phyloP scores from a whole-genome alignment of 768 basidiomycete genomes.

The Mycena belliarum region DNA sequence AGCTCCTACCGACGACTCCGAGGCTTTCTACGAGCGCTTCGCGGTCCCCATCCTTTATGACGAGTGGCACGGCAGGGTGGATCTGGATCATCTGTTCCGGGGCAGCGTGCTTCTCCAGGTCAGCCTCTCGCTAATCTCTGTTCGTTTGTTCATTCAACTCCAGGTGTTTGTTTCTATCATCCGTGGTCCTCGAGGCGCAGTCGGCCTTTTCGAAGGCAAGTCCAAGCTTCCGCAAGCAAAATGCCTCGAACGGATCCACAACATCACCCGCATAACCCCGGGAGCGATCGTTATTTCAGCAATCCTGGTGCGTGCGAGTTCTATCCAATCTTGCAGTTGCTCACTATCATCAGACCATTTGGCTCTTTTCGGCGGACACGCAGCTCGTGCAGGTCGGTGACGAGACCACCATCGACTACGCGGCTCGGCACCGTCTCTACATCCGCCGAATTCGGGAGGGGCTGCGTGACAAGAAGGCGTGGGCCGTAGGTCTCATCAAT shows the following conservation, averaged over 20 bases:
- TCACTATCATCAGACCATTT: neutral
- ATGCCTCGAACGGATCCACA: neutral
- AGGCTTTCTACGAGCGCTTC: neutral
- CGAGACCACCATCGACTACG: slow-evolving; percentile 1
- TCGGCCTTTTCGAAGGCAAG: neutral
- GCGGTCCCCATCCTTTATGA: neutral
- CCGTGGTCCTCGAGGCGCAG: neutral
- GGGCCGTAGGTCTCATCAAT: neutral
- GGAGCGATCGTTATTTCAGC: neutral
- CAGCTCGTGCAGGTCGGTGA: neutral
- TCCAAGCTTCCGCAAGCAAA: neutral
- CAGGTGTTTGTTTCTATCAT: neutral
- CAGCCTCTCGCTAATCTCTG: neutral
- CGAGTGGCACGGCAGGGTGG: neutral
- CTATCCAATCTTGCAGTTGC: neutral
- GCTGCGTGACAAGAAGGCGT: neutral
- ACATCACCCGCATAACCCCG: neutral
- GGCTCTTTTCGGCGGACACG: neutral
- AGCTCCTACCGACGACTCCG: too few species aligned
- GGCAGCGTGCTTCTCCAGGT: neutral
- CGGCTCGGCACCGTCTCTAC: neutral
- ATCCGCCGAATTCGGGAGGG: neutral
- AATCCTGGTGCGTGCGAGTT: neutral
- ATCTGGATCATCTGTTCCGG: neutral
- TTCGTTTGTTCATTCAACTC: neutral